Base-by-base conservation (phyloP, 352 stramenopile genomes). In the Peronospora tabacina region DNA sequence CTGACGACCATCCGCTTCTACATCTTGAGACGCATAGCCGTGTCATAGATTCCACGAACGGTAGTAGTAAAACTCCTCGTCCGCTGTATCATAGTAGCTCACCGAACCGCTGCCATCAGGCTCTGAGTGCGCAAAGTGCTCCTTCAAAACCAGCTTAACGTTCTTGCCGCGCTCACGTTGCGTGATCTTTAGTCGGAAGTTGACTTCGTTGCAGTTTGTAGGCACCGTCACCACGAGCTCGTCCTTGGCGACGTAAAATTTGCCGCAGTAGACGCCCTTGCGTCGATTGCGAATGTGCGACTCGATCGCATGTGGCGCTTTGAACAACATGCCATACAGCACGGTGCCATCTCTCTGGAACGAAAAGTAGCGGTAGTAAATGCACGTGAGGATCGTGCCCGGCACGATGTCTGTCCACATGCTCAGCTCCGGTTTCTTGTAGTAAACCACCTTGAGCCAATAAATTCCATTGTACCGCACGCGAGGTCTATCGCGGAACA, bases 381-480 rank as follows among this genome's bases (percentile, higher is more conserved):
- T 69, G 30, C 82, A 78, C 50, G 84, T 76, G 9, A 91, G 62
- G 55, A 91, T 87, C 53, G 80, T 83, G 26, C 72, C 74, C 0
- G 76, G 68, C 12, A 86, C 72, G 16, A 66, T 62, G 10, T 90
- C 80, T 22, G 62, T 82, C 77, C 76, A 90, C 78, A 91, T 88
- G 59, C 83, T 91, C 49, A 85, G 61, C 62, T 91, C 77, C 10
- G 80, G 77, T 55, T 85, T 88, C 67, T 91, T 89, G 68, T 88
- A 87, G 65, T 91, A 89, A 51, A 66, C 77, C 11, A 85, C 70
- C 40, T 75, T 75, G 41, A 89, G 73, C 55, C 65, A 82, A 61
- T 91, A 91, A 49, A 88, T 87, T 22, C 80, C 79, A 47, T 86
- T 85, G 68, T 90, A 70, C 26, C 78, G 77, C 59, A 91, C 77